Base-by-base conservation (phyloP, 305 asterid species). In the Striga hermonthica region DNA sequence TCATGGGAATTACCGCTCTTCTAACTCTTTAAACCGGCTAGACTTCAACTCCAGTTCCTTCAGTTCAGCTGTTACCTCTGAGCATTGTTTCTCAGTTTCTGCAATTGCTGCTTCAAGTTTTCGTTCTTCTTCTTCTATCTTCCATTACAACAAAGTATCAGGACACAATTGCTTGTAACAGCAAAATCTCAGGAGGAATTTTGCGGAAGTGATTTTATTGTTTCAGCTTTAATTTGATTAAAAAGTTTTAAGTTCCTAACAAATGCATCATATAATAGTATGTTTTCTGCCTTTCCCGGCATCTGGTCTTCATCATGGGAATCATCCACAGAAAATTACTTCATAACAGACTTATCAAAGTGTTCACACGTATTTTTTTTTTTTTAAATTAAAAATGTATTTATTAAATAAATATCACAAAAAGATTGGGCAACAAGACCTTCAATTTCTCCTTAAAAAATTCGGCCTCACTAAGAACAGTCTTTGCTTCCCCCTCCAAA, bases 71-170 rank as follows among this genome's bases (percentile, higher is more conserved):
- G 87, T 86, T 73, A 94, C 99, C 73, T 79, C 93, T 9, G 86
- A 75, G 64, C 89, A 83, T 76, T 86, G 96, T 81, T 86, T 88
- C 80, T 94, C 99, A 69, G 98, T 94, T 84, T 94, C 99, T 52
- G 80, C 78, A 77, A 94, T 94, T 65, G 93, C 93, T 58, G 99
- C 95, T 85, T 90, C 97, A 70, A 94, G 99, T 79, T 90, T 91
- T 31, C 87, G 75, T 74, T 90, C 99, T 77, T 88, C 99, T 75
- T 90, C 98, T 83, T 88, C 98, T 77, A 94, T 90, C 99, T 94
- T 74, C 60, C 60, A 73, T 61, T 62, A 62, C 47, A 78, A 52
- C 35, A 72, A 77, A 60, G 62, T 13, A 72, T 10, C 15, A 70
- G 60, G 44, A 66, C 31, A 60, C n/a, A 39, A 13, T 56, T 53